Evolutionary conservation across 108 stramenopile genomes (phyloP).

Genomic region (Ochromonas danica): DNA sequence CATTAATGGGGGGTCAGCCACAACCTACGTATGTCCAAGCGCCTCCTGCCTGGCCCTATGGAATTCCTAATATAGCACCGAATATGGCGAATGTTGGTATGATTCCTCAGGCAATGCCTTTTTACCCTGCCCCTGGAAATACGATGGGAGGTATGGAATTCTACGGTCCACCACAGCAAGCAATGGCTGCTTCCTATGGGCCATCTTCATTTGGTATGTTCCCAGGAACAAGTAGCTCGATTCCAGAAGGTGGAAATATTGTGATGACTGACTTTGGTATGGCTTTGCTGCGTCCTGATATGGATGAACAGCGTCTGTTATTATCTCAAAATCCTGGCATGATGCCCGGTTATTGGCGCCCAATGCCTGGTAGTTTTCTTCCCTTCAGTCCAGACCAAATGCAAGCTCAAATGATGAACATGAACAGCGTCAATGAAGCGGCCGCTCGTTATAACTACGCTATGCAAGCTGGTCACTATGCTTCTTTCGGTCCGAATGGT

Average conservation of each 20-base stretch:
- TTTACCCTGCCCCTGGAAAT: not conserved
- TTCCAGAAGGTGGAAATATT: not conserved
- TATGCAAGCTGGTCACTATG: not conserved
- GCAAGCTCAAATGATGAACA: not conserved
- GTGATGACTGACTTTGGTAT: not conserved
- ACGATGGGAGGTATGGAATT: not conserved
- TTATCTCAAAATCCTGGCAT: not conserved
- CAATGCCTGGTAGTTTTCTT: not conserved
- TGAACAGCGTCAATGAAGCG: not conserved
- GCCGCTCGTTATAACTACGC: not conserved
- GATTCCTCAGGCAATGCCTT: not conserved
- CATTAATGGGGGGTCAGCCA: not conserved
- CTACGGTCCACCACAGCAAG: not conserved
- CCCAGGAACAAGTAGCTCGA: too few relatives aligned
- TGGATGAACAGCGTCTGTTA: conserved; percentile 6
- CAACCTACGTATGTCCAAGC: not conserved
- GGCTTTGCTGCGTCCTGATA: not conserved
- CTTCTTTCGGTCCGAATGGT: not conserved
- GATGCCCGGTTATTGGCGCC: not conserved
- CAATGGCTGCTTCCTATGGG: not conserved
- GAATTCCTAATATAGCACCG: not conserved
- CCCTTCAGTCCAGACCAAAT: not conserved
- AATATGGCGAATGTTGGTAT: not conserved
- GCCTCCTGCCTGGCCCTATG: not conserved
- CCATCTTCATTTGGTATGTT: not conserved